A percentile compares a stretch with the other conserved stretches of the same genome.
phyloP scores from a whole-genome alignment of 257 asterid genomes.

The Capsicum chinense region DNA sequence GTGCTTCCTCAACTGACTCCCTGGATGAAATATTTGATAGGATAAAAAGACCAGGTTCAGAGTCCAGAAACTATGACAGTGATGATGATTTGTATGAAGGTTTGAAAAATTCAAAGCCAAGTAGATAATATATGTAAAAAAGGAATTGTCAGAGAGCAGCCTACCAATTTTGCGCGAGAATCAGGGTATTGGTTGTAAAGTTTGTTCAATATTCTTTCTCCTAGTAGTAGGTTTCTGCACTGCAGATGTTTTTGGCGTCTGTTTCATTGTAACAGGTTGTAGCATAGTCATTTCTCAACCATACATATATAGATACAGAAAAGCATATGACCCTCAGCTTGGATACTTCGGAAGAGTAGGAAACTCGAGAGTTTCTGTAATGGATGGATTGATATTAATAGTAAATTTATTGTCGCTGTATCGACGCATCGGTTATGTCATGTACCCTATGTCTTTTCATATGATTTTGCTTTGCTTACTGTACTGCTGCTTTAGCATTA shows the following conservation, averaged over 20 bases:
- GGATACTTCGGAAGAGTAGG: not conserved
- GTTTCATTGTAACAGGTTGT: not conserved
- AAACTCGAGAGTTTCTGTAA: conserved; percentile 19
- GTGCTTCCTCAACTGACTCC: conserved; percentile 54
- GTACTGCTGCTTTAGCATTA: too few relatives aligned
- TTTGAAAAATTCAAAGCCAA: conserved; percentile 33
- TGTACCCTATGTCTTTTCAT: too few relatives aligned
- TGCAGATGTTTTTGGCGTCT: conserved; percentile 13
- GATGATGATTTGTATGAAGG: conserved; percentile 38
- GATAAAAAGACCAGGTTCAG: conserved; percentile 48
- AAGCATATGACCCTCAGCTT: not conserved
- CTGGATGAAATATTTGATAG: conserved; percentile 69
- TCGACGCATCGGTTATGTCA: too few relatives aligned
- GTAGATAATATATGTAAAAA: conserved; percentile 34
- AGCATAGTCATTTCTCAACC: not conserved
- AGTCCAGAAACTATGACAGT: conserved; percentile 36
- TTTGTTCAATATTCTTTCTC: conserved; percentile 24
- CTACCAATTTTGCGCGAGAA: conserved; percentile 7
- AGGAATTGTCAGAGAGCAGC: conserved; percentile 20
- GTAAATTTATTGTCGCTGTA: too few relatives aligned
- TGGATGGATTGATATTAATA: not conserved
- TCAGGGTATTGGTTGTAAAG: conserved; percentile 21
- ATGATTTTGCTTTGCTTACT: too few relatives aligned
- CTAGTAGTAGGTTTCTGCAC: not conserved
- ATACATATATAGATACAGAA: not conserved